phyloP scores from a whole-genome alignment of 257 asterid genomes.

The Salvia miltiorrhiza region DNA sequence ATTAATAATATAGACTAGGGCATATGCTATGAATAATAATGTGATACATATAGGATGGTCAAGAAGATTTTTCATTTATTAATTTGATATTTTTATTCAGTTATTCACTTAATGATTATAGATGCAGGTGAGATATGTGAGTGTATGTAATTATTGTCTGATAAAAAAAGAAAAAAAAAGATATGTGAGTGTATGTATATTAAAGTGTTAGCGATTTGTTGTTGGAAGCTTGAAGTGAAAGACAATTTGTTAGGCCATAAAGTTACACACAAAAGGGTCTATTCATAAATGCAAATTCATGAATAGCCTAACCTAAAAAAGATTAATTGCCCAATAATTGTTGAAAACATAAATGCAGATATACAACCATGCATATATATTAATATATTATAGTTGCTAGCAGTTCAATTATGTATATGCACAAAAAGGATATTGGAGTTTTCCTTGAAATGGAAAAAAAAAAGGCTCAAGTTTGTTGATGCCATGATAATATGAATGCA shows the following conservation, averaged over 20 bases:
- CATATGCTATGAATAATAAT: neutral
- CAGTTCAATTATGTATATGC: neutral
- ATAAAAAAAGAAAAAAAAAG: no score
- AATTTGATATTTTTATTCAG: neutral
- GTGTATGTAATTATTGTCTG: no score
- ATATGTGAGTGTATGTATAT: neutral
- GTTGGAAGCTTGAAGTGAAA: conserved; percentile 20
- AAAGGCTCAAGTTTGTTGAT: conserved; percentile 1
- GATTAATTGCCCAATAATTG: conserved; percentile 5
- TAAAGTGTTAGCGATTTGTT: neutral
- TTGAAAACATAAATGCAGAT: conserved; percentile 13
- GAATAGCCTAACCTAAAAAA: neutral
- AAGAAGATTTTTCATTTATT: neutral
- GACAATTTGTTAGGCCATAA: conserved; percentile 20
- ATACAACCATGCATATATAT: neutral
- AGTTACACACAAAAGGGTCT: conserved; percentile 1
- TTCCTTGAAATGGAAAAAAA: conserved; percentile 18
- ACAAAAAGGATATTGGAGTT: neutral
- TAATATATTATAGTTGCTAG: neutral
- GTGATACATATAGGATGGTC: neutral
- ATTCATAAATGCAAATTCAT: conserved; percentile 13
- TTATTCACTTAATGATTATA: neutral
- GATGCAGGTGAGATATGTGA: neutral
- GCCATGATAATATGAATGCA: neutral
- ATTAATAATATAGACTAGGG: neutral